phyloP scores from a whole-genome alignment of 1,284 basidiomycete genomes.

The Ustilago xerochloae region DNA sequence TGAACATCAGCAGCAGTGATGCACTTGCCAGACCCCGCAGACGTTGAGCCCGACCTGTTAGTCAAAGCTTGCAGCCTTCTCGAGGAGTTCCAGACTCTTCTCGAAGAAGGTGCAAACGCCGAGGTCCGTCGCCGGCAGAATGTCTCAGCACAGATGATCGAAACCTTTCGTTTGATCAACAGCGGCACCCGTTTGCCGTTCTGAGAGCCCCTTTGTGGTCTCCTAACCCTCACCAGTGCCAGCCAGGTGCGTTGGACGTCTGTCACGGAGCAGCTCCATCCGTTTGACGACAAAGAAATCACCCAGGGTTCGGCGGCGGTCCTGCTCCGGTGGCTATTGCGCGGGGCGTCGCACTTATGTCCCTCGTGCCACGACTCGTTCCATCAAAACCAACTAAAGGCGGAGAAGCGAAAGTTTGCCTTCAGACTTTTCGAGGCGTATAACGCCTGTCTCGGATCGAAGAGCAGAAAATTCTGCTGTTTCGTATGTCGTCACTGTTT shows the following conservation, averaged over 20 bases:
- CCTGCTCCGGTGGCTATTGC: background rate
- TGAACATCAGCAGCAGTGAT: too few species aligned
- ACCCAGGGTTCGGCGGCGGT: background rate
- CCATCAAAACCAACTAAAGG: background rate
- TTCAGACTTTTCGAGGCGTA: background rate
- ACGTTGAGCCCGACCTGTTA: too few species aligned
- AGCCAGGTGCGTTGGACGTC: background rate
- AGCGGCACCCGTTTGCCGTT: background rate
- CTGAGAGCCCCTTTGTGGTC: background rate
- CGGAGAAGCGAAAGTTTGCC: background rate
- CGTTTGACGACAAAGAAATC: background rate
- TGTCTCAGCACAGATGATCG: background rate
- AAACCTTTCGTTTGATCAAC: background rate
- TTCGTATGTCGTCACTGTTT: background rate
- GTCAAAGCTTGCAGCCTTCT: too few species aligned
- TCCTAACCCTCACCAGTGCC: background rate
- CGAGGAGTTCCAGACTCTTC: too few species aligned
- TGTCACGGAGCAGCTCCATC: background rate
- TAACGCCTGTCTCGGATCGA: background rate
- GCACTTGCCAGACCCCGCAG: too few species aligned
- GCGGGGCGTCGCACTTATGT: background rate
- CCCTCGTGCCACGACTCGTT: background rate
- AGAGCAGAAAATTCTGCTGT: background rate
- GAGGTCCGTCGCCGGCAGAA: too few species aligned
- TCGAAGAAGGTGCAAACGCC: too few species aligned